Evolutionary conservation across 2,329 filamentous ascomycete genomes (phyloP), one percentile per base, ranked within the genome.

Genomic region (Fusarium albosuccineum): DNA sequence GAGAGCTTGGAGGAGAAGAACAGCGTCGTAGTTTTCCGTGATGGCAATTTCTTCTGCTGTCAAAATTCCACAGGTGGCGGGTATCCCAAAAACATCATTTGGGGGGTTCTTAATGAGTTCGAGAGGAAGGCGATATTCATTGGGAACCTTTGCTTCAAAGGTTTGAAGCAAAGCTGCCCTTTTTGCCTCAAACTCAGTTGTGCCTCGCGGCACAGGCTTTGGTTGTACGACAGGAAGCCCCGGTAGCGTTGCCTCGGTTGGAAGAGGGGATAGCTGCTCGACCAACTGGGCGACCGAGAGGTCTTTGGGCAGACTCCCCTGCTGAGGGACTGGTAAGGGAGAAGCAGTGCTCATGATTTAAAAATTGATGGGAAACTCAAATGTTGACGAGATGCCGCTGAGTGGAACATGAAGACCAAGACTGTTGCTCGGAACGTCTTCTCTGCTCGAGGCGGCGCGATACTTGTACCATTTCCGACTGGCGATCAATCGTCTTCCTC

Each of bases 71-170:
- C 45, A 49, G 30, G 5, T 14, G 13, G 45, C 16, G 13, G 45
- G 45, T 8, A 49, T 36, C 10, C 44, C 29, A 49, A n/a, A 49
- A 30, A 49, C 45, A 36, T 49, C 30, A 11, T 3, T 22, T 10
- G 45, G 45, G 2, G 45, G 45, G 29, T 36, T 34, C 5, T 13
- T 1, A 61, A 72, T 67, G 9, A 72, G 29, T 0, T 56, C 52
- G 1, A 40, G 9, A 1, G 79, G 73, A 1, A 82, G 72, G 11
- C 65, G 70, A 22, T 77, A 63, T 5, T 66, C 59, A 2, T 41
- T 34, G 2, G 80, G 80, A 1, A 81, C 75, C 44, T 73, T 75
- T 34, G 70, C 57, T 5, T 71, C 70, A 27, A 82, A 77, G 1
- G 73, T 70, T 26, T 75, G 57, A 4, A 78, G 70, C 13, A 80